Base-by-base conservation (phyloP, 805 yeast genomes). In the Vanderwaltozyma yarrowii region DNA sequence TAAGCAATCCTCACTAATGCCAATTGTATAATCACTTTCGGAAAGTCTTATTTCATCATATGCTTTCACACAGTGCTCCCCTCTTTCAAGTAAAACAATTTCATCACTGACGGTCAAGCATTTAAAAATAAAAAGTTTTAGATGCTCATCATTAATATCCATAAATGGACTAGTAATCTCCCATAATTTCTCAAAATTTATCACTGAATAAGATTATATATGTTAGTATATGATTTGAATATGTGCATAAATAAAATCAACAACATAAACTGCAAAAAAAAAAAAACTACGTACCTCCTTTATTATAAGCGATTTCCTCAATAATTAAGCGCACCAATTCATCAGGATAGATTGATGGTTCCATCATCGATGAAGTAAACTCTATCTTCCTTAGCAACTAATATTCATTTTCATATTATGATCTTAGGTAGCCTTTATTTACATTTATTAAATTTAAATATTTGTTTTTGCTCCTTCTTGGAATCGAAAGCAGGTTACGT, bases 1-100 rank as follows among this genome's bases (percentile, higher is more conserved):
- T 47, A 76, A 75, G 29, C 70, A 70, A 38, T 73, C 78, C 20
- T 73, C 73, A 4, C 68, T 63, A 3, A 80, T 73, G 13, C 61
- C 58, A 3, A 70, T 39, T n/a, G 40, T 33, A 23, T 17, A 24
- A 12, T 23, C 23, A 5, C 17, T 13, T 24, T 25, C 11, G 2
- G 27, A n/a, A 14, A 32, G 27, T n/a, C 28, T 14, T n/a, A 18
- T 9, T 8, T 11, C 5, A 8, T 36, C 40, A 12, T 32, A 40
- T 25, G 42, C 43, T 31, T 39, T 29, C 14, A 15, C 2, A n/a
- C 23, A 17, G 3, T 27, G 9, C 9, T 16, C 21, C 1, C 17
- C 24, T 18, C 14, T 13, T 15, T 28, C 28, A 9, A 29, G 39
- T 4, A 48, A 23, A 9, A 39, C 30, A 14, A 51, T 46, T 35